Conservation (phyloP, 768 basidiomycete genomes). For the Kwoniella botswanensis region DNA sequence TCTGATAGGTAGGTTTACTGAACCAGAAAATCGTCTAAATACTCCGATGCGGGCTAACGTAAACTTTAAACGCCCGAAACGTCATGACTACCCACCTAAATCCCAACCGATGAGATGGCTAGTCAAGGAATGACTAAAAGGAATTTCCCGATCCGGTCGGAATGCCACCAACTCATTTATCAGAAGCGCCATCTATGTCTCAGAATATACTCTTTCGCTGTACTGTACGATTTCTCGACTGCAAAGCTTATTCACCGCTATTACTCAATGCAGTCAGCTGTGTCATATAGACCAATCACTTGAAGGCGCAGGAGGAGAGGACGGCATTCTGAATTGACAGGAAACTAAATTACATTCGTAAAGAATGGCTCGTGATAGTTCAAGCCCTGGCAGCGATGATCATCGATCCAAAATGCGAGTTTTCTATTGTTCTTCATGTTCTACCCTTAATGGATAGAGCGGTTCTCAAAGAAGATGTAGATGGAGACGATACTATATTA, state of each 20-base stretch:
- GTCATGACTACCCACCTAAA: slow-evolving; percentile 16
- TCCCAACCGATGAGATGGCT: slow-evolving; percentile 22
- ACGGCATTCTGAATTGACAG: slow-evolving; percentile 1
- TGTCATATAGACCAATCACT: not conserved
- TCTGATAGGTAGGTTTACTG: slow-evolving; percentile 1
- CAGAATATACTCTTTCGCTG: not conserved
- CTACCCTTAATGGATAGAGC: not conserved
- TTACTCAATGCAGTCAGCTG: slow-evolving; percentile 26
- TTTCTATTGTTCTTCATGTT: not conserved
- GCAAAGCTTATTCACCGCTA: not conserved
- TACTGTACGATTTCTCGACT: not conserved
- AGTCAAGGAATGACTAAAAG: slow-evolving; percentile 1
- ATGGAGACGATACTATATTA: slow-evolving; percentile 1
- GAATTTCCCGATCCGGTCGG: slow-evolving; percentile 29
- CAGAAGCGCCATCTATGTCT: slow-evolving; percentile 18
- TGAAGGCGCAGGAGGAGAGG: not conserved
- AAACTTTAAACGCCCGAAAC: slow-evolving; percentile 13
- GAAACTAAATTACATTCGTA: not conserved
- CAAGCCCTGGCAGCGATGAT: slow-evolving; percentile 14
- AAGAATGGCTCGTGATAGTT: slow-evolving; percentile 19
- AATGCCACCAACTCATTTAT: slow-evolving; percentile 17
- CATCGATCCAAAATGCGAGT: not conserved
- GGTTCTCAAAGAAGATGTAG: slow-evolving; percentile 8
- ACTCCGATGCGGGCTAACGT: slow-evolving; percentile 16
- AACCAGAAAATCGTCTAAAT: not conserved